These are phyloP conservation scores for Lavandula angustifolia DNA, from an alignment of 257 asterid species.

Conservation along the genomic window DNA sequence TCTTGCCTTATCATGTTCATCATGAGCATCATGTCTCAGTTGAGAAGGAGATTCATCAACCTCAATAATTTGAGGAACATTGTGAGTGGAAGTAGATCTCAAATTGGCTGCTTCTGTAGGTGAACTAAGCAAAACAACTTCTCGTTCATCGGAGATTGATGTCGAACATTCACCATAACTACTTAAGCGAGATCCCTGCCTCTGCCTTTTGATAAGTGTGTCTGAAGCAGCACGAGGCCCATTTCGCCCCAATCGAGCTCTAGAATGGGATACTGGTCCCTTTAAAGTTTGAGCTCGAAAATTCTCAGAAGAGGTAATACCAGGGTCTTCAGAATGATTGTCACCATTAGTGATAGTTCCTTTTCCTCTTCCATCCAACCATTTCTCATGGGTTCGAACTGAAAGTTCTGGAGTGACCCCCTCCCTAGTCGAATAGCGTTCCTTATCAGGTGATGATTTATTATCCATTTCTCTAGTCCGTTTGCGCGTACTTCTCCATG, in stretches of 20 bases:
- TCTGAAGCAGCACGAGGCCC: conserved; percentile 40
- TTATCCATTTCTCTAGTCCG: conserved; percentile 36
- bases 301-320: conserved; percentile 40
- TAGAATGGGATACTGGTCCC: conserved; percentile 38
- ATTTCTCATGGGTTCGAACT: conserved; percentile 37
- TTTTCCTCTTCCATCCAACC: conserved; percentile 41
- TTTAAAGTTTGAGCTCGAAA: conserved; percentile 38
- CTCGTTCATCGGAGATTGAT: conserved; percentile 48
- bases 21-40: conserved; percentile 37
- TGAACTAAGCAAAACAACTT: conserved; percentile 49
- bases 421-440: conserved; percentile 29
- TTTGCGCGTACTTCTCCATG: conserved; percentile 63
- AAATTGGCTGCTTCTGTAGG: conserved; percentile 40
- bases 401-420: conserved; percentile 29
- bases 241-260: conserved; percentile 39
- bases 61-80: conserved; percentile 47
- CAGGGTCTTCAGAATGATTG: conserved; percentile 25
- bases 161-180: conserved; percentile 57
- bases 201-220: conserved; percentile 53
- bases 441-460: conserved; percentile 35
- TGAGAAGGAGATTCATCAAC: conserved; percentile 59
- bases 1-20: conserved; percentile 53
- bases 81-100: conserved; percentile 35
- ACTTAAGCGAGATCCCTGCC: conserved; percentile 50
- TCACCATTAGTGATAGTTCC: conserved; percentile 36